These are phyloP conservation scores for Hymenoscyphus fructigenus DNA, from an alignment of 2,329 filamentous ascomycete species.

Conservation along the genomic window DNA sequence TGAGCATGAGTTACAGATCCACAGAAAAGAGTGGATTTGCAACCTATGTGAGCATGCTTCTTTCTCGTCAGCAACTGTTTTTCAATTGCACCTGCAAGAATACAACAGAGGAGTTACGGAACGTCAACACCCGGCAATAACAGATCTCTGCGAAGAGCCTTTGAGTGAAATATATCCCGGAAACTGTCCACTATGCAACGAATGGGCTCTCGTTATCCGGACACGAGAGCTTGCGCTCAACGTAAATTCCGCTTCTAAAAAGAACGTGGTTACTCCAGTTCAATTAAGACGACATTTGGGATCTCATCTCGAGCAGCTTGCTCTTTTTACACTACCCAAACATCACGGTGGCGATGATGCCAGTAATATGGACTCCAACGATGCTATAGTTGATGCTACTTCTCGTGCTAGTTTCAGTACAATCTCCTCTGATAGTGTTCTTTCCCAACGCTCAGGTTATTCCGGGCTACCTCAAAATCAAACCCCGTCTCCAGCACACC, in stretches of 20 bases:
- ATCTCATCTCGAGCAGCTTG: slow-evolving; percentile 10
- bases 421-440: not conserved
- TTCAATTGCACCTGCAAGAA: slow-evolving; percentile 4
- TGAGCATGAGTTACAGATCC: slow-evolving; percentile 25
- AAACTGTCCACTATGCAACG: slow-evolving; percentile 3
- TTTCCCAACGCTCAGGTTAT: slow-evolving; percentile 1
- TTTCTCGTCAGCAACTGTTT: not conserved
- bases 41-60: not conserved
- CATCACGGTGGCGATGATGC: not conserved
- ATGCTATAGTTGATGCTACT: not conserved
- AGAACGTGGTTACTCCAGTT: not conserved
- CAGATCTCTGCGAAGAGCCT: slow-evolving; percentile 7
- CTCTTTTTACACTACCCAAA: slow-evolving; percentile 10
- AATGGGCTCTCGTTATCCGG: not conserved
- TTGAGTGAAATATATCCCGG: slow-evolving; percentile 2
- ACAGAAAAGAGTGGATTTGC: slow-evolving; percentile 14
- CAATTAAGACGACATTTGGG: slow-evolving; percentile 11
- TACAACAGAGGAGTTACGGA: not conserved
- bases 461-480: not conserved
- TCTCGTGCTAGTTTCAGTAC: no score
- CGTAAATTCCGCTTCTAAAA: not conserved
- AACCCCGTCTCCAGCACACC: slow-evolving; percentile 4
- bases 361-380: not conserved
- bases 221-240: not conserved
- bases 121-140: not conserved